phyloP scores from a whole-genome alignment of 306 rosid species.

The Astragalus glycyphyllos region DNA sequence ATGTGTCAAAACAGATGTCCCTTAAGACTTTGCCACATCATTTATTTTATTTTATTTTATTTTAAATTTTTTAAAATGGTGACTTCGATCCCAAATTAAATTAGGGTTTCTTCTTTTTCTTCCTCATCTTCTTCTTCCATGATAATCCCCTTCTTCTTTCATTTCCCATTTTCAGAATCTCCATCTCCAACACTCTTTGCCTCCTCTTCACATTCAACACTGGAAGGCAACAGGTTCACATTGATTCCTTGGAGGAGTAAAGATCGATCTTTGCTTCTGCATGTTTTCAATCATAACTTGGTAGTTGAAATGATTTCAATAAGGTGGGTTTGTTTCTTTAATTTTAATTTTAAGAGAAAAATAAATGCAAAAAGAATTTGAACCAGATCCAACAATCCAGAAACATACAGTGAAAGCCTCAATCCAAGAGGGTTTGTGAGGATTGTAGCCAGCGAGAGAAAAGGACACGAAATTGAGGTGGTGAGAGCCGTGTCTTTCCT shows the following conservation, averaged over 20 bases:
- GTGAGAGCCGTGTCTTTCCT: neutral
- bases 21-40: too few species aligned
- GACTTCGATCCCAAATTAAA: too few species aligned
- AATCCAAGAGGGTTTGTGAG: conserved; percentile 58
- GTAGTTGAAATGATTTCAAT: neutral
- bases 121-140: too few species aligned
- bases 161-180: too few species aligned
- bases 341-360: neutral
- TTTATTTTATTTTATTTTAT: too few species aligned
- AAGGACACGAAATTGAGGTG: conserved; percentile 58
- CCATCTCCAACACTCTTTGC: conserved; percentile 11
- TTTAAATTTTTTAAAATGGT: too few species aligned
- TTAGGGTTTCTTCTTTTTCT: too few species aligned
- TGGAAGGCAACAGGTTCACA: conserved; percentile 77
- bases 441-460: conserved; percentile 38
- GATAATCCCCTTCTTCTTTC: too few species aligned
- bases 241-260: conserved; percentile 82
- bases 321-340: conserved; percentile 26
- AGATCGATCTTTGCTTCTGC: conserved; percentile 52
- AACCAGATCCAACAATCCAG: conserved; percentile 52
- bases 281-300: conserved; percentile 74
- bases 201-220: conserved; percentile 78
- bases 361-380: neutral
- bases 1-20: too few species aligned
- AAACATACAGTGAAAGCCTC: conserved; percentile 52